Base-by-base conservation (phyloP, 805 yeast genomes). In the Monosporozyma yasuniensis region DNA sequence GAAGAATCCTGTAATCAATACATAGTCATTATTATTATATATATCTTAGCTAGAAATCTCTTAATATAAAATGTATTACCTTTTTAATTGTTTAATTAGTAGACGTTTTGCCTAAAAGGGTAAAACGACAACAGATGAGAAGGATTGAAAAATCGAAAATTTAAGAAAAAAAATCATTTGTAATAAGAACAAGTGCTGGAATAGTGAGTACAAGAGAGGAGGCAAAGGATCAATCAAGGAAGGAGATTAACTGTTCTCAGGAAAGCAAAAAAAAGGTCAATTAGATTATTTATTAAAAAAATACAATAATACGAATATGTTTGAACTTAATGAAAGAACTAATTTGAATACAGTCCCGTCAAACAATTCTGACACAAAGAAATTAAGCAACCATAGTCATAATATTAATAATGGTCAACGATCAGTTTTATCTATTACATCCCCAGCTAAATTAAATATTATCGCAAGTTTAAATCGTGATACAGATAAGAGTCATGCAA, bases 381-480 rank as follows among this genome's bases (percentile, higher is more conserved):
- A 39, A 32, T 12, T 14, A 32, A 32, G 16, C 16, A 12, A 16
- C 35, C 9, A 28, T 10, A 28, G 32, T 37, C 3, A 18, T 19
- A 39, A 28, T 28, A 30, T 50, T 45, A 50, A 51, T 27, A 61
- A 59, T 54, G 63, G 66, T 19, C 59, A 53, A 42, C 49, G 64
- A 39, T 70, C 74, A 1, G 71, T 71, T 7, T 59, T 71, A 38
- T 70, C 74, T 1, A 57, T 69, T 16, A 63, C 75, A 1, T 73
- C 78, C 1, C 79, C 80, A 3, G 67, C 78, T 10, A 72, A 71
- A 57, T 60, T 75, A 42, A 77, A 76, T 54, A 67, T 74, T 19
- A 70, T 71, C 8, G 67, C 72, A 14, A 58, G 37, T 4, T 19
- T 37, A 3, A 28, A 32, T 12, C 30, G 47, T 10, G 47, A 28